phyloP scores from a whole-genome alignment of 139 green algal genomes.

The Pleodorina starrii region DNA sequence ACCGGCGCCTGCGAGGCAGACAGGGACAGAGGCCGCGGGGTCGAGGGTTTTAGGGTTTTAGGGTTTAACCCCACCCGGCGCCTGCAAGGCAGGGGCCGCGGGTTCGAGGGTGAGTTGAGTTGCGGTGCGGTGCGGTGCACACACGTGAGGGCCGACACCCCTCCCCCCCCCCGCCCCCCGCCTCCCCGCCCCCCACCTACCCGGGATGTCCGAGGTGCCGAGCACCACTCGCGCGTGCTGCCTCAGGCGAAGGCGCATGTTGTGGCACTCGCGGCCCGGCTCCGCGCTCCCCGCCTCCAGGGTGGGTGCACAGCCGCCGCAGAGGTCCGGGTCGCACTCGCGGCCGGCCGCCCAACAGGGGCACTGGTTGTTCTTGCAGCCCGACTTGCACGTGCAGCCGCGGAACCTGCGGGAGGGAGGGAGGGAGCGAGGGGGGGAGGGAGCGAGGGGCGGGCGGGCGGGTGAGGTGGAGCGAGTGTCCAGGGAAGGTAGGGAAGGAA shows the following conservation, averaged over 20 bases:
- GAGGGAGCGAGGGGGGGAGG: no score
- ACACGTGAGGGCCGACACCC: no score
- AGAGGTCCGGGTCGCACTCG: conserved; percentile 95
- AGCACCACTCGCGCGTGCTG: conserved; percentile 76
- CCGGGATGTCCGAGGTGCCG: conserved; percentile 61
- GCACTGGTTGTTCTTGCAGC: conserved; percentile 74
- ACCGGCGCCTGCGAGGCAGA: conserved; percentile 64
- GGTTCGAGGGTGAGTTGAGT: neutral
- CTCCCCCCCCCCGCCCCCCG: no score
- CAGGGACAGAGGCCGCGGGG: no score
- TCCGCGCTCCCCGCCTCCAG: conserved; percentile 28
- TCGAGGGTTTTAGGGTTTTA: no score
- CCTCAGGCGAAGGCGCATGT: conserved; percentile 85
- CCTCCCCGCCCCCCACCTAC: no score
- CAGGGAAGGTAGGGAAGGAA: neutral
- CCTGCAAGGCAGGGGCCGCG: neutral
- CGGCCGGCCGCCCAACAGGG: conserved; percentile 85
- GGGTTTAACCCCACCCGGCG: no score
- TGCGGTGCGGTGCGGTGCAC: neutral
- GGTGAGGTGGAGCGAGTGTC: neutral
- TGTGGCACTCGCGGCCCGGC: conserved; percentile 72
- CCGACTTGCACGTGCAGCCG: conserved; percentile 84
- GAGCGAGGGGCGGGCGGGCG: neutral
- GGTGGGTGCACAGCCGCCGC: conserved; percentile 60
- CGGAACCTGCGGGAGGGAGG: no score